These are phyloP conservation scores for Lolium perenne DNA, from an alignment of 176 grass and related monocot species.

Conservation along the genomic window DNA sequence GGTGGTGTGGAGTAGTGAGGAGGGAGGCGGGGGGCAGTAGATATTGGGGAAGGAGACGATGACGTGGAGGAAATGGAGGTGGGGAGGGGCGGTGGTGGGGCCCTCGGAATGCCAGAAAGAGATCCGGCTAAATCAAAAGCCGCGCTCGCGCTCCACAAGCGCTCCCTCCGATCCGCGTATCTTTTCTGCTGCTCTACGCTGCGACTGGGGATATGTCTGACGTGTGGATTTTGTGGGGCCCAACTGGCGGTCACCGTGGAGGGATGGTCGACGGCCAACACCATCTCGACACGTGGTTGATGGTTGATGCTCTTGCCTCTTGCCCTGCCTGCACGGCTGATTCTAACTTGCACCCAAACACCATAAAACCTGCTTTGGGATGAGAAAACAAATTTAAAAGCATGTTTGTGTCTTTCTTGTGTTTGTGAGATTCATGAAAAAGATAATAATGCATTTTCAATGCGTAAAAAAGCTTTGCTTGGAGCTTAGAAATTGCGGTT, in stretches of 20 bases:
- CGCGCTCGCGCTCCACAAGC: not conserved
- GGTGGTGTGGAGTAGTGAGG: not conserved
- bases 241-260: not conserved
- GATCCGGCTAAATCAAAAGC: constrained; percentile 1
- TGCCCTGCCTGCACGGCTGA: not conserved
- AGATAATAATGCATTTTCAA: too few species aligned
- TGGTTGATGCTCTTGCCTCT: not conserved
- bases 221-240: not conserved
- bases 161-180: not conserved
- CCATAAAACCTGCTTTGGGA: too few species aligned
- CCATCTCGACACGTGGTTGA: not conserved
- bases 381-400: too few species aligned
- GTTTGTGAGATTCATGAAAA: too few species aligned
- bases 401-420: too few species aligned
- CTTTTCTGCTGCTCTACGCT: not conserved
- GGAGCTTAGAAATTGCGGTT: too few species aligned
- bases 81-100: not conserved
- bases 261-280: not conserved
- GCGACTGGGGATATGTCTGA: not conserved
- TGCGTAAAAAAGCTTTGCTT: too few species aligned
- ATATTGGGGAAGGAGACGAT: not conserved
- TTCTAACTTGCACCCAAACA: not conserved
- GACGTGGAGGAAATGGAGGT: constrained; percentile 16
- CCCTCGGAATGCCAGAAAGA: not conserved
- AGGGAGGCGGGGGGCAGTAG: not conserved